These are phyloP conservation scores for Tricholoma bakamatsutake DNA, from an alignment of 768 basidiomycete genomes.

Conservation along the genomic window DNA sequence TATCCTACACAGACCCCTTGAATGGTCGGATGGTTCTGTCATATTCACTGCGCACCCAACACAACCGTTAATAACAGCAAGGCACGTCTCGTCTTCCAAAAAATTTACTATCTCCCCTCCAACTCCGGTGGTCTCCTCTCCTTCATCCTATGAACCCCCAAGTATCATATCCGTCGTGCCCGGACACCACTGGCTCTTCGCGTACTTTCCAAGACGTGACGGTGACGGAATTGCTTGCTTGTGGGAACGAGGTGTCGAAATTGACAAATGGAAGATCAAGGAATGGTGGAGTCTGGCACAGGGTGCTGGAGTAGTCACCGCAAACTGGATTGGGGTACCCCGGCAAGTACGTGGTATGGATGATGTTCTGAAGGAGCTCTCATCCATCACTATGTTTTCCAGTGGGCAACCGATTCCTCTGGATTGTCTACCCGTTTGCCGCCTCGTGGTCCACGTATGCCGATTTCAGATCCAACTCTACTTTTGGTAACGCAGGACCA, in stretches of 20 bases:
- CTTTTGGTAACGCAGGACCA: conserved; percentile 63
- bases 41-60: conserved; percentile 66
- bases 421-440: conserved; percentile 53
- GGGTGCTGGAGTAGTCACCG: conserved; percentile 54
- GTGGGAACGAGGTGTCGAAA: conserved; percentile 53
- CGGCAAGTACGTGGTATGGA: conserved; percentile 46
- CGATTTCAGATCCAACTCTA: conserved; percentile 48
- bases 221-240: conserved; percentile 57
- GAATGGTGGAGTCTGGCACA: conserved; percentile 50
- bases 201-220: conserved; percentile 61
- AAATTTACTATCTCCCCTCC: conserved; percentile 58
- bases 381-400: conserved; percentile 1
- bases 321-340: conserved; percentile 52
- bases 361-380: background rate
- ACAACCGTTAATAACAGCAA: conserved; percentile 52
- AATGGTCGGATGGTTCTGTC: conserved; percentile 65
- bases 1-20: conserved; percentile 51
- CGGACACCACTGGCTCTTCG: conserved; percentile 61
- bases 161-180: conserved; percentile 56
- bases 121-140: conserved; percentile 36
- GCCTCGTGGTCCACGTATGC: conserved; percentile 49
- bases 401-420: conserved; percentile 50
- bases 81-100: conserved; percentile 65
- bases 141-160: conserved; percentile 52
- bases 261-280: conserved; percentile 57